Base-by-base conservation (phyloP, 805 yeast species). In the Kodamaea kakaduensis region DNA sequence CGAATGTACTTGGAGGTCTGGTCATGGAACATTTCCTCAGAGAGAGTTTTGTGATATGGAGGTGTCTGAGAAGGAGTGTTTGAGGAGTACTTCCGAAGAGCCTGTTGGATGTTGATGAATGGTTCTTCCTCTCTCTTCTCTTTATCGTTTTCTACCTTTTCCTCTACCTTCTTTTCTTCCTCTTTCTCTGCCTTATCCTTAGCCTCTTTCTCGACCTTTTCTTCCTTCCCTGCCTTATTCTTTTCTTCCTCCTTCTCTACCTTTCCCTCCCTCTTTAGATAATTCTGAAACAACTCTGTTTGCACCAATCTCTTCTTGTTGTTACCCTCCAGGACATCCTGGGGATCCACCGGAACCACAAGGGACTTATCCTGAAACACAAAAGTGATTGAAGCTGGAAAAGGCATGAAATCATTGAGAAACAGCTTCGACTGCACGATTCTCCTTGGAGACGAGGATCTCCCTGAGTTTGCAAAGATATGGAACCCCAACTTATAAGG, bases 391-490 rank as follows among this genome's bases (percentile, higher is more conserved):
- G 61, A 52, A 13, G 45, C 36, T 2, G 73, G 73, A 10, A 56
- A 46, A 1, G 63, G 61, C 64, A 65, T 65, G 34, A 69, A 65
- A 25, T 67, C 68, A 32, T 64, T 46, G 4, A 72, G 46, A 36
- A 57, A 70, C 9, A 72, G 62, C 36, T 54, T 59, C 3, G 64
- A 52, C n/a, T 64, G 62, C 3, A 66, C 23, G 2, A 51, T 43
- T 30, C 64, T 59, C 15, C 48, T 26, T 4, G 46, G 45, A 29
- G 43, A 51, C 1, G 52, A 44, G 0, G 66, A 49, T 25, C 69
- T 54, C 16, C 61, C 64, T 1, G 65, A 46, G 39, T 58, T 48
- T n/a, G 34, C 32, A 34, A 50, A 58, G 1, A 71, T 52, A 42
- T 69, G 73, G 42, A 66, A 67, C 0, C 72, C 71, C 1, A 68